Evolutionary conservation across 805 yeast genomes (phyloP).

Genomic region (Metschnikowia dekortorum): DNA sequence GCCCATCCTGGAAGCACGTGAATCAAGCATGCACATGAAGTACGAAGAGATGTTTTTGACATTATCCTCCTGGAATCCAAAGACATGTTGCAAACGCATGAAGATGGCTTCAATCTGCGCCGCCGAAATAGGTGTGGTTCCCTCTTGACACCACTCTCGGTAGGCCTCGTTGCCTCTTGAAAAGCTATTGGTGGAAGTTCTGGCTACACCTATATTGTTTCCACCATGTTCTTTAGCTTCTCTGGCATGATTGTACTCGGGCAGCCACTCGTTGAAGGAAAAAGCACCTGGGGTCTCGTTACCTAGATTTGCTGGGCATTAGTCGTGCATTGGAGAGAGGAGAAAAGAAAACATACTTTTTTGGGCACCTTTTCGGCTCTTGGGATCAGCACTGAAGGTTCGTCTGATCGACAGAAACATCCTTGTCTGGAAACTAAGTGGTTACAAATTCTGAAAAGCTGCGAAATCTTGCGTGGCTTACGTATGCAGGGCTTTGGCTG

Average conservation of each 20-base stretch:
- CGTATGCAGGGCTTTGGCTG: conserved; percentile 2
- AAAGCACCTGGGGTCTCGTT: conserved; percentile 3
- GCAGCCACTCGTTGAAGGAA: conserved; percentile 6
- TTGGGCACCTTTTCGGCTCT: not conserved
- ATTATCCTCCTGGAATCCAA: conserved; percentile 69
- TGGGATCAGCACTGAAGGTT: not conserved
- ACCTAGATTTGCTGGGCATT: not conserved
- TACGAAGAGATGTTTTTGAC: conserved; percentile 58
- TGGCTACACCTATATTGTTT: not conserved
- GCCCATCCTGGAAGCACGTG: conserved; percentile 53
- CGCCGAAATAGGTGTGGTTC: conserved; percentile 44
- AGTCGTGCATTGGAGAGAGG: not conserved
- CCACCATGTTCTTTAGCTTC: not conserved
- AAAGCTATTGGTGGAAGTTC: not conserved
- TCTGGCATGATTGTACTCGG: not conserved
- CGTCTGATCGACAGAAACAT: conserved; percentile 3
- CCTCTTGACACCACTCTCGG: conserved; percentile 41
- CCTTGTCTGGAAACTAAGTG: not conserved
- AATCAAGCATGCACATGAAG: conserved; percentile 16
- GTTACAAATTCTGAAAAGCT: conserved; percentile 2
- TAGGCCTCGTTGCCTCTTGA: not conserved
- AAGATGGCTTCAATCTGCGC: conserved; percentile 56
- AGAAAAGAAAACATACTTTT: not conserved
- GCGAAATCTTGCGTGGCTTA: conserved; percentile 1
- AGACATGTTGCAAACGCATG: conserved; percentile 45